Base-by-base conservation (phyloP, 139 green algal genomes). In the Closterium sp. region DNA sequence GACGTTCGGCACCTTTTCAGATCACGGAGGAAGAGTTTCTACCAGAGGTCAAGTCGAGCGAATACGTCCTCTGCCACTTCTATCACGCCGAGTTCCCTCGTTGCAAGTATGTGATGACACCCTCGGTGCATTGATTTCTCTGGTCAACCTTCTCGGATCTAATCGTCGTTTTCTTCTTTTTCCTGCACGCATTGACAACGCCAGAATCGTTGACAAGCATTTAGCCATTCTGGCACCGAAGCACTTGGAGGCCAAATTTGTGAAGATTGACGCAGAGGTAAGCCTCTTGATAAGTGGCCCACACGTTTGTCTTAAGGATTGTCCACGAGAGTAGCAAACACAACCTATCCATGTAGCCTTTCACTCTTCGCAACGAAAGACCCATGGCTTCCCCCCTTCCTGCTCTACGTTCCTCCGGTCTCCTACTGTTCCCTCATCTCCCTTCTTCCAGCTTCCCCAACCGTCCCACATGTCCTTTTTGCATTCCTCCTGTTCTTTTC, bases 21-120 rank as follows among this genome's bases (percentile, higher is more conserved):
- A 76, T 89, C 0, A 89, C 95, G 6, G 98, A 99, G 95, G 96
- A 97, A 85, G 97, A 98, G 12, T 99, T 99, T 92, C 99, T 99
- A 89, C 87, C 89, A 34, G 96, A 97, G 84, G 97, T 98, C 91
- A 99, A 99, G 95, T 96, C 96, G 0, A 97, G 98, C 91, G 97
- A 98, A 30, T 91, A 96, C 34, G 96, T 98, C 94, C 93, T 99
- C 0, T 98, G 96, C 93, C 97, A 98, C 90, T 99, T 99, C 87
- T 98, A 97, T 91, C 88, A 96, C 7, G 92, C 97, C 25, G 97
- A 96, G 90, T 97, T 95, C 94, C 97, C 97, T 1, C 99, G 97
- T 96, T 96, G 96, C 97, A 90, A 33, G 86, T 66, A 66, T 66
- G 43, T 66, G 3, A 25, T 76, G 2, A 76, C 55, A 76, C 55